Base-by-base conservation (phyloP, 352 stramenopile genomes). In the Phytophthora lateralis region DNA sequence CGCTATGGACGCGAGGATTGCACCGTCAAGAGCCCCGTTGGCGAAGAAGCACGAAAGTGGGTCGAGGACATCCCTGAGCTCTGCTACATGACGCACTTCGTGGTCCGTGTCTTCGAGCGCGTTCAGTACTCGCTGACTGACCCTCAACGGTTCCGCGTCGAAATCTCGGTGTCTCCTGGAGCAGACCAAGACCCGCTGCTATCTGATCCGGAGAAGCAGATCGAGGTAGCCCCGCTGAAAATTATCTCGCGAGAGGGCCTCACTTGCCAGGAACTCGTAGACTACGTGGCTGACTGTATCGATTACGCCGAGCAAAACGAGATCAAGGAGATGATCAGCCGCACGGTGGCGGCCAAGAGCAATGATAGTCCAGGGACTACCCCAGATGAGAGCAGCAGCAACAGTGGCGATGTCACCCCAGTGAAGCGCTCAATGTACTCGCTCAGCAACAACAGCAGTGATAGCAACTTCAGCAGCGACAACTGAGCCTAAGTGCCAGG, bases 61-160 rank as follows among this genome's bases (percentile, higher is more conserved):
- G 74, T 96, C 51, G 87, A 94, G 44, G 85, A 97, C 43, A 91
- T 98, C 43, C 93, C 91, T 3, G 97, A 99, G 71, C 79, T 99
- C 8, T 99, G 97, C 76, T 99, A 99, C 78, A 93, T 99, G 60
- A 99, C 97, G 17, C 98, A 99, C 64, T 98, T 99, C 61, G 95
- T 99, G 1, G 95, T 99, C 34, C 93, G 98, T 27, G 83, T 99
- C 26, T 99, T 99, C 64, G 98, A 99, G 83, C 90, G 83, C 27
- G 85, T 90, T 44, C 79, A 90, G 60, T 89, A 78, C 55, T 66
- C 79, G 2, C 53, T 75, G 10, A 71, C 77, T 27, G 80, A 96
- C 35, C 83, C 85, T 54, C 76, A 90, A 55, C 83, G 87, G 9
- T 96, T 93, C 70, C 83, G 87, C 6, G 66, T 96, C 24, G 87